Conservation (phyloP, 139 green algal species). For the Pleodorina starrii region DNA sequence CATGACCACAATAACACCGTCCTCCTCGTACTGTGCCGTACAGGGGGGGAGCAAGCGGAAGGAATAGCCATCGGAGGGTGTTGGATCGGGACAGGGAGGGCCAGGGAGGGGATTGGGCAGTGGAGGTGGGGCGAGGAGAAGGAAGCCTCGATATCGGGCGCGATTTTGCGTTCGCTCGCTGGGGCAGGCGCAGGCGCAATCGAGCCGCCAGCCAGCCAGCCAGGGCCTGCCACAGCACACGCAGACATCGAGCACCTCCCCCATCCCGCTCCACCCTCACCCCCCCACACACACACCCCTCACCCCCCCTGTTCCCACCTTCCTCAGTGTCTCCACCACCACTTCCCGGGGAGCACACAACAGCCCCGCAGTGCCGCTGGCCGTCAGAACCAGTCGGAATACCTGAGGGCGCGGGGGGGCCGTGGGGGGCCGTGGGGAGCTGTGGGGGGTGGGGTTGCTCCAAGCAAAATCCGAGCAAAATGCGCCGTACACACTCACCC, state of each 20-base stretch:
- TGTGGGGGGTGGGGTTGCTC: neutral
- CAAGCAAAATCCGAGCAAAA: no score
- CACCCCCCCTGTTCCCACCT: conserved; percentile 6
- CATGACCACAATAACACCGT: conserved; percentile 15
- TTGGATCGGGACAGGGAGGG: no score
- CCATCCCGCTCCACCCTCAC: neutral
- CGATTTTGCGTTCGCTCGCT: no score
- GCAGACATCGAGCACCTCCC: neutral
- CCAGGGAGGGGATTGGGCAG: no score
- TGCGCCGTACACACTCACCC: no score
- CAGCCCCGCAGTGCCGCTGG: conserved; percentile 59
- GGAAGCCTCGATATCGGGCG: no score
- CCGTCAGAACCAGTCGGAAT: conserved; percentile 63
- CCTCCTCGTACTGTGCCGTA: conserved; percentile 4
- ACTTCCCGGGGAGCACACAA: conserved; percentile 67
- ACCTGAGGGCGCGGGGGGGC: conserved; percentile 48
- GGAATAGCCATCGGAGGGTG: no score
- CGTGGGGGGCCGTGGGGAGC: neutral
- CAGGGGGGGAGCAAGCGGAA: no score
- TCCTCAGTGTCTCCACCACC: conserved; percentile 64
- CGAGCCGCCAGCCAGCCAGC: no score
- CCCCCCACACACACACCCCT: neutral
- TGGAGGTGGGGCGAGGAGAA: no score
- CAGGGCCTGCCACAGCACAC: no score
- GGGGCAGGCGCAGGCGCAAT: no score